Percentiles rank a stretch among this genome's conserved stretches.
phyloP scores from a whole-genome alignment of 1,139 yeast genomes.

The Debaryomyces sp. region DNA sequence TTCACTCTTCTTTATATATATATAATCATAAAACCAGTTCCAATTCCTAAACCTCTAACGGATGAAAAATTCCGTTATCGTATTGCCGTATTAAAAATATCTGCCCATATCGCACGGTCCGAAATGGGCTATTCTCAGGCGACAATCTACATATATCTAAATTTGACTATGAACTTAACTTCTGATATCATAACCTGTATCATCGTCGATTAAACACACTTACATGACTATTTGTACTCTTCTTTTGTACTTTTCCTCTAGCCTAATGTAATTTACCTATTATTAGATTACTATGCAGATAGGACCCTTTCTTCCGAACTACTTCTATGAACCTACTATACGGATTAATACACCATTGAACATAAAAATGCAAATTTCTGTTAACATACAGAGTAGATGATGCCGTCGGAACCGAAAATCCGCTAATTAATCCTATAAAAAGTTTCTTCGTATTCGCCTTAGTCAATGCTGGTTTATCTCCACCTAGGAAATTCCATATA shows the following conservation, averaged over 20 bases:
- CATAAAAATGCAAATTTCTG: background rate
- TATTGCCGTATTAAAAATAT: background rate
- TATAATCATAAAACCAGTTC: background rate
- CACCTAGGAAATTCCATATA: background rate
- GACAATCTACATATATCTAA: background rate
- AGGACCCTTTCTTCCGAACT: background rate
- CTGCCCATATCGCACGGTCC: background rate
- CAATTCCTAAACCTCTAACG: background rate
- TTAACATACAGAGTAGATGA: background rate
- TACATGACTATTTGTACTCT: background rate
- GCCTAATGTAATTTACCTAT: background rate
- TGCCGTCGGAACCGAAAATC: background rate
- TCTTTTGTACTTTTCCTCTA: no score
- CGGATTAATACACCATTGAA: background rate
- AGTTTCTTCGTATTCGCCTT: background rate
- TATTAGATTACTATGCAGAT: background rate
- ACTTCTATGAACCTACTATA: background rate
- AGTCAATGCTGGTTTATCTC: slow-evolving; percentile 5
- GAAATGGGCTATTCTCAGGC: background rate
- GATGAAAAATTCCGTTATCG: background rate
- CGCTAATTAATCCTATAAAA: background rate
- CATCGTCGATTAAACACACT: background rate
- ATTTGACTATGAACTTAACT: no score
- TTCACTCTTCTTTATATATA: background rate
- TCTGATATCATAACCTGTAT: no score